Evolutionary conservation across 495 filamentous ascomycete species (phyloP), one percentile per base, ranked within the genome.

Genomic region (Aspergillus saccharolyticus): DNA sequence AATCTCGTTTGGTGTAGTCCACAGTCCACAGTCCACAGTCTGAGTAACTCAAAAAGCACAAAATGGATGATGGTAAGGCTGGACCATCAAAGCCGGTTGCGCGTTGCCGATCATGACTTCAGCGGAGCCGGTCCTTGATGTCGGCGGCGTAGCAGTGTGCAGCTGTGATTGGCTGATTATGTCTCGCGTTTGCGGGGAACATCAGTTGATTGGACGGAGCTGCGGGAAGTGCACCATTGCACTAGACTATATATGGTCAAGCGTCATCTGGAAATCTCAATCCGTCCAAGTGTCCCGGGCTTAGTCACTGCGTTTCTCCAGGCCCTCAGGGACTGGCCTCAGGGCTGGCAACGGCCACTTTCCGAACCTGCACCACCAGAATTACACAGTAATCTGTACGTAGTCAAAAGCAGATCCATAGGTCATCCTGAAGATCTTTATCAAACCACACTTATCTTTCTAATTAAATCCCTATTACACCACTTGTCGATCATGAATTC

Each of bases 121-220:
- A 50, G 47, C 47, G 22, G 15, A 30, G 47, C 28, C 21, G 22
- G 22, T 14, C 5, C 47, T 15, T 39, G 14, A 50, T 50, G 77
- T 86, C 17, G 81, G 85, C 62, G 85, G 83, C 63, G 82, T 85
- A 54, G 79, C 77, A 5, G 83, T 82, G 56, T 68, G 39, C 1
- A 0, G 4, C 39, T 4, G n/a, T 84, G 7, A 77, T 72, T 2
- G 73, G 78, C 6, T 62, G 79, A 1, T 76, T 70, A 18, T 85
- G 85, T 25, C 12, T 17, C 1, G 28, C 6, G 7, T 30, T 50
- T 24, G 15, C 20, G 47, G 47, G 47, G 33, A 12, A 39, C 33
- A 39, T 2, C 33, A 5, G 2, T 10, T 5, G 7, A 39, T 39
- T 39, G 5, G 33, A 2, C 10, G 33, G 2, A 6, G 33, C 5